A percentile compares a stretch with the other conserved stretches of the same genome.
phyloP scores from a whole-genome alignment of 495 filamentous ascomycete species.

The Patellaria atrata region DNA sequence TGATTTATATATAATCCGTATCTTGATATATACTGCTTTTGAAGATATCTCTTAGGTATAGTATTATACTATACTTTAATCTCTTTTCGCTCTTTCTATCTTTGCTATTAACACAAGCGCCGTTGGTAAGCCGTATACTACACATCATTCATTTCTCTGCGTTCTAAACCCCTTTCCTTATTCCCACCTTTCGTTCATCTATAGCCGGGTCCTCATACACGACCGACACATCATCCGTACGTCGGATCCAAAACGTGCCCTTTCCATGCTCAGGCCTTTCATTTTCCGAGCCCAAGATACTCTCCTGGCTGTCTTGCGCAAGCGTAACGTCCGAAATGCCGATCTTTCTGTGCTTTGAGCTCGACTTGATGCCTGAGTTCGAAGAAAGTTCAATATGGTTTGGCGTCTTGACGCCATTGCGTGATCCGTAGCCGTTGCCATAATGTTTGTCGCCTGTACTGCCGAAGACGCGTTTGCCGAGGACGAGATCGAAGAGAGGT shows the following conservation, averaged over 20 bases:
- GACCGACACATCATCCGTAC: slow-evolving; percentile 5
- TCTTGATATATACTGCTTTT: too few relatives aligned
- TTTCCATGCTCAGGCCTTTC: not conserved
- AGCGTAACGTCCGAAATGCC: not conserved
- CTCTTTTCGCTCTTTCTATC: too few relatives aligned
- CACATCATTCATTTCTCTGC: too few relatives aligned
- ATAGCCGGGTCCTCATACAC: slow-evolving; percentile 1
- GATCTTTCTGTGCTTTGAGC: slow-evolving; percentile 1
- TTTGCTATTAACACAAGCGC: too few relatives aligned
- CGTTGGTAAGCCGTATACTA: too few relatives aligned
- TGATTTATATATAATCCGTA: too few relatives aligned
- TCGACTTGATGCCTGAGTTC: not conserved
- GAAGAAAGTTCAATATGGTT: slow-evolving; percentile 1
- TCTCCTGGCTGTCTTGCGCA: slow-evolving; percentile 6
- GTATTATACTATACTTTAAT: too few relatives aligned
- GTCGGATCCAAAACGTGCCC: not conserved
- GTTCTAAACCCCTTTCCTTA: too few relatives aligned
- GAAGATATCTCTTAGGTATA: too few relatives aligned
- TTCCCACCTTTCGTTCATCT: too few relatives aligned
- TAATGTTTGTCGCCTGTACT: slow-evolving; percentile 1
- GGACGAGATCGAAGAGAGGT: slow-evolving; percentile 28
- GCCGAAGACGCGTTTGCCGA: slow-evolving; percentile 19
- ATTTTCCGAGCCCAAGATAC: slow-evolving; percentile 2
- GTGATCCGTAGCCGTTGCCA: slow-evolving; percentile 2
- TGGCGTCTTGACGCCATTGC: not conserved